Percentiles rank a stretch among this genome's conserved stretches.
Conservation (phyloP, 768 basidiomycete species). For the Suillus spraguei region DNA sequence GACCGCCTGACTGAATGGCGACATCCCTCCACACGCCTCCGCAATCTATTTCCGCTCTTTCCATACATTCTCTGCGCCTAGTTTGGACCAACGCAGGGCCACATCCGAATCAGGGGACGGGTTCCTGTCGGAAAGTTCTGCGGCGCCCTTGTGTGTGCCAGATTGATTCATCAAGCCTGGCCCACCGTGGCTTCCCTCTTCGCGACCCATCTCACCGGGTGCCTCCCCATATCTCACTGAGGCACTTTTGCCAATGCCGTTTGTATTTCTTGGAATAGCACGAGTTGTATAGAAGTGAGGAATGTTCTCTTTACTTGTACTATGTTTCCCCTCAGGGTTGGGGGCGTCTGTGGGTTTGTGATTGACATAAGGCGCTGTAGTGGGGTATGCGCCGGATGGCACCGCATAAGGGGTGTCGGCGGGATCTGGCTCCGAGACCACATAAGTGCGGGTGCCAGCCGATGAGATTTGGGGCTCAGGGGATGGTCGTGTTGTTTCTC, state of each 20-base stretch:
- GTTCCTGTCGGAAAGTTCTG: slow-evolving; percentile 46
- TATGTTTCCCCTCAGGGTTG: slow-evolving; percentile 37
- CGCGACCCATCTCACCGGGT: slow-evolving; percentile 48
- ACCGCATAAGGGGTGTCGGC: slow-evolving; percentile 63
- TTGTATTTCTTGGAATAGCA: slow-evolving; percentile 41
- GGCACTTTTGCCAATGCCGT: slow-evolving; percentile 51
- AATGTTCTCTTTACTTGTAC: slow-evolving; percentile 45
- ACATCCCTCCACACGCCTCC: slow-evolving; percentile 10
- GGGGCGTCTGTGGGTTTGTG: slow-evolving; percentile 44
- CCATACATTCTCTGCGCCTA: slow-evolving; percentile 50
- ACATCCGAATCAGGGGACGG: slow-evolving; percentile 45
- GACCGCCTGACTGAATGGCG: slow-evolving; percentile 10
- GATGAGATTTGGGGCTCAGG: slow-evolving; percentile 48
- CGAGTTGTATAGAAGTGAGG: slow-evolving; percentile 49
- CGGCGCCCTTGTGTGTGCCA: slow-evolving; percentile 40
- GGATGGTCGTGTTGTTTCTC: slow-evolving; percentile 63
- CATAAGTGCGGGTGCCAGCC: slow-evolving; percentile 61
- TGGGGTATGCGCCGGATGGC: slow-evolving; percentile 70
- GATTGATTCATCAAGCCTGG: slow-evolving; percentile 44
- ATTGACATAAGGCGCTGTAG: slow-evolving; percentile 48
- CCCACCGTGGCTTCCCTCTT: slow-evolving; percentile 46
- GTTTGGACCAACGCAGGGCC: slow-evolving; percentile 48
- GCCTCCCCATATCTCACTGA: slow-evolving; percentile 44
- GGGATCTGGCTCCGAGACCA: slow-evolving; percentile 74
- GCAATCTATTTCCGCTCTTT: slow-evolving; percentile 44